phyloP scores from a whole-genome alignment of 371 early-diverging fungal species.

The Mucor mucedo region DNA sequence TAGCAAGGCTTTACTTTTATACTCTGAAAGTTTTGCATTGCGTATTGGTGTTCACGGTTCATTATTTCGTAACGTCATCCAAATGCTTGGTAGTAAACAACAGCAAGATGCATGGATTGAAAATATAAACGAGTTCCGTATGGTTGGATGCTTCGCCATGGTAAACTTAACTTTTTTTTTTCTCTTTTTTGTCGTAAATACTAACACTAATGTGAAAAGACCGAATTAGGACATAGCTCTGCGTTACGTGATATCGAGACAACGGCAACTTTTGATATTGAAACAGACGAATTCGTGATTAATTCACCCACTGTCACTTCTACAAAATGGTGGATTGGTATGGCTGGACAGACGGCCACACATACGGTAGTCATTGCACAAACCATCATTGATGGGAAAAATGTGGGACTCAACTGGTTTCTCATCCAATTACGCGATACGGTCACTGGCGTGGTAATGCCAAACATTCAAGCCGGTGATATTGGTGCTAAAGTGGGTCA shows the following conservation, averaged over 20 bases:
- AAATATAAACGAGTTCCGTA: constrained; percentile 53
- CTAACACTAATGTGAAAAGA: constrained; percentile 34
- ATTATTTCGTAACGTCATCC: constrained; percentile 61
- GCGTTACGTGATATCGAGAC: constrained; percentile 91
- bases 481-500: constrained; percentile 84
- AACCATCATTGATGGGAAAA: constrained; percentile 70
- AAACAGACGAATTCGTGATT: constrained; percentile 80
- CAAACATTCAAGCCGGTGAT: constrained; percentile 86
- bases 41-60: constrained; percentile 65
- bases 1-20: constrained; percentile 34
- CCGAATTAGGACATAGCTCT: constrained; percentile 78
- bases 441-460: constrained; percentile 69
- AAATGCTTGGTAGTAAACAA: constrained; percentile 63
- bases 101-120: constrained; percentile 63
- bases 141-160: constrained; percentile 77
- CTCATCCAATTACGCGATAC: constrained; percentile 84
- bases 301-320: constrained; percentile 86
- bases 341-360: constrained; percentile 82
- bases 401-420: constrained; percentile 82
- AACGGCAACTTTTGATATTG: constrained; percentile 81
- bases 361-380: constrained; percentile 71
- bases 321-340: constrained; percentile 96
- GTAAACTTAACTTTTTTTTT: constrained; percentile 31
- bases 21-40: constrained; percentile 69
- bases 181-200: background rate